Conservation (phyloP, 148 eudicot genomes). For the Salicornia ramosissima region DNA sequence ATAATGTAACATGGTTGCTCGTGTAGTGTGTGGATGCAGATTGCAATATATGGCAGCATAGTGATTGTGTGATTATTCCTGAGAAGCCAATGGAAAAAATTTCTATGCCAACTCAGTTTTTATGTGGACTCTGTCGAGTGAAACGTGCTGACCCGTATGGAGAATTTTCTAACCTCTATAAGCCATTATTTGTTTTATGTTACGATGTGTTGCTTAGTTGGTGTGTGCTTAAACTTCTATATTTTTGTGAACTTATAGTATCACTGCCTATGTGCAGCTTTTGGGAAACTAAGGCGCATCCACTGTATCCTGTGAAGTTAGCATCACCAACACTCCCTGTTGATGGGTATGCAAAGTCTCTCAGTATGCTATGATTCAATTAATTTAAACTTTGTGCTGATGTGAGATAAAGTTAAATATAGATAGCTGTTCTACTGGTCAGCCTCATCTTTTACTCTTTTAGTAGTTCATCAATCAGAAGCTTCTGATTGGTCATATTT, state of each 20-base stretch:
- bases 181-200: not conserved
- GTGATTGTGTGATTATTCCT: constrained; percentile 55
- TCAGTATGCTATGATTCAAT: constrained; percentile 5
- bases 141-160: constrained; percentile 96
- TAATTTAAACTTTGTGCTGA: not conserved
- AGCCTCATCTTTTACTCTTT: no score
- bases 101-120: constrained; percentile 37
- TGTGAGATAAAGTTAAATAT: not conserved
- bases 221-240: constrained; percentile 4
- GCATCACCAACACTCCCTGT: constrained; percentile 43
- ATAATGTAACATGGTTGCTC: constrained; percentile 12
- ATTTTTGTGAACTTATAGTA: constrained; percentile 2
- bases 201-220: not conserved
- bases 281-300: constrained; percentile 62
- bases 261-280: constrained; percentile 45
- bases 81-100: constrained; percentile 54
- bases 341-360: constrained; percentile 61
- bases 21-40: constrained; percentile 72
- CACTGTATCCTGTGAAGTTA: constrained; percentile 68
- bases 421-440: not conserved
- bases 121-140: constrained; percentile 79
- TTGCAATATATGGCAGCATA: constrained; percentile 84
- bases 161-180: constrained; percentile 7
- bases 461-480: not conserved
- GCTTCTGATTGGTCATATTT: not conserved